phyloP scores from a whole-genome alignment of 2,329 filamentous ascomycete genomes.

The Aspergillus persii region DNA sequence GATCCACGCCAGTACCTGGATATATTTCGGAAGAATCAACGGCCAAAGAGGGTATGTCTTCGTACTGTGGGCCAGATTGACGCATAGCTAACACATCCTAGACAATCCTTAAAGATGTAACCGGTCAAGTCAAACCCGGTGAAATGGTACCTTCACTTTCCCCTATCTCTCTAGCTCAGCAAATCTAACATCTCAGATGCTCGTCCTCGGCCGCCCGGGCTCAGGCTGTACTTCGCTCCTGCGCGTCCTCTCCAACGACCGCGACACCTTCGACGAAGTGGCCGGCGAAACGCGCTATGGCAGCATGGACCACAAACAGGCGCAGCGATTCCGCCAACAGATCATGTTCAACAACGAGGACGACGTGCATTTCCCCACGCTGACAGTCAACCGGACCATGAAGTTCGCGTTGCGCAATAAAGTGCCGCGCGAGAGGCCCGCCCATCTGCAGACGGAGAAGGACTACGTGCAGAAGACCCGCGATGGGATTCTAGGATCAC shows the following conservation, averaged over 20 bases:
- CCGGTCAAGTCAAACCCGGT: constrained; percentile 42
- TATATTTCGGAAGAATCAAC: constrained; percentile 18
- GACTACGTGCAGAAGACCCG: constrained; percentile 30
- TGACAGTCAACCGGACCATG: constrained; percentile 72
- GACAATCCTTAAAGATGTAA: constrained; percentile 41
- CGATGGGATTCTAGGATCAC: constrained; percentile 32
- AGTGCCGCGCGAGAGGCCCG: constrained; percentile 27
- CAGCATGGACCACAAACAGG: constrained; percentile 49
- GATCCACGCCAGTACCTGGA: constrained; percentile 30
- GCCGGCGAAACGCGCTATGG: constrained; percentile 54
- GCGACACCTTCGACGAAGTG: constrained; percentile 58
- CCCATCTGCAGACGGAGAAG: constrained; percentile 22
- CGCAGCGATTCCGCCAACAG: constrained; percentile 44
- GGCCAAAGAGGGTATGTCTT: constrained; percentile 28
- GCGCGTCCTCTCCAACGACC: constrained; percentile 65
- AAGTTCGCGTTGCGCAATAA: constrained; percentile 64
- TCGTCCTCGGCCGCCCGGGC: constrained; percentile 66
- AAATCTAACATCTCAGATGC: constrained; percentile 41
- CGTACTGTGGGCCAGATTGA: accelerated
- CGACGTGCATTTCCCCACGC: constrained; percentile 70
- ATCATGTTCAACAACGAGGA: constrained; percentile 73
- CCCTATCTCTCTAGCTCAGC: not conserved
- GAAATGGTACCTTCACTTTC: constrained; percentile 41
- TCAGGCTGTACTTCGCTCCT: constrained; percentile 70
- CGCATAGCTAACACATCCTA: constrained; percentile 10